Conservation (phyloP, 805 yeast genomes). For the Danielia reshetovae region DNA sequence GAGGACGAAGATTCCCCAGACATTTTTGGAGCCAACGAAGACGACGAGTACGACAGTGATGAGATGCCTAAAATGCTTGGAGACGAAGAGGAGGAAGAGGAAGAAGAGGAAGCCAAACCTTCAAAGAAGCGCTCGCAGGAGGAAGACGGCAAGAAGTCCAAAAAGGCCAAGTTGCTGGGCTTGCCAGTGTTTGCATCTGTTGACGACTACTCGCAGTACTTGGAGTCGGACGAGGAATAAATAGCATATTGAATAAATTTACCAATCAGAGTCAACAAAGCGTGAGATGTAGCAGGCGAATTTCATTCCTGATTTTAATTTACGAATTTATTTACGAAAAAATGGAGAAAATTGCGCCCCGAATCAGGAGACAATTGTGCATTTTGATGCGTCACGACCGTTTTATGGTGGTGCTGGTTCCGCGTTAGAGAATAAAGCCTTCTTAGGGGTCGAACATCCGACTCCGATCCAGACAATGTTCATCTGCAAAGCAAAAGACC, state of each 20-base stretch:
- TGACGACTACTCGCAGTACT: constrained; percentile 76
- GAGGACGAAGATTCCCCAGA: constrained; percentile 3
- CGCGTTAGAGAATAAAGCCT: no score
- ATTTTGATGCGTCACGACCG: no score
- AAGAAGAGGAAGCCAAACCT: constrained; percentile 27
- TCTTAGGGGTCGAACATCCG: no score
- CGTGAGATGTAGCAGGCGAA: no score
- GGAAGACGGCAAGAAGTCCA: constrained; percentile 30
- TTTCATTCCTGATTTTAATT: constrained; percentile 2
- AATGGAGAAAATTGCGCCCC: no score
- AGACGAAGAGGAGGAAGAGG: constrained; percentile 19
- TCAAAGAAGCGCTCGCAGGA: constrained; percentile 23
- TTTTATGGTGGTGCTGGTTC: no score
- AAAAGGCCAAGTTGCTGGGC: constrained; percentile 56
- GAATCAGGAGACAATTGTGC: no score
- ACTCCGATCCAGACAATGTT: no score
- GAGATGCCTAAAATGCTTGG: constrained; percentile 16
- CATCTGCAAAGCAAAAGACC: no score
- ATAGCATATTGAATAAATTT: not conserved
- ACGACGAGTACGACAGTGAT: constrained; percentile 7
- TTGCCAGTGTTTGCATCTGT: constrained; percentile 86
- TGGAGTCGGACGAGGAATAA: constrained; percentile 59
- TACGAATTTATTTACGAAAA: no score
- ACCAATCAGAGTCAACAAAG: no score
- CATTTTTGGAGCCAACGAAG: constrained; percentile 17